Base-by-base conservation (phyloP, 1,139 yeast genomes). In the Candida labiduridarum region DNA sequence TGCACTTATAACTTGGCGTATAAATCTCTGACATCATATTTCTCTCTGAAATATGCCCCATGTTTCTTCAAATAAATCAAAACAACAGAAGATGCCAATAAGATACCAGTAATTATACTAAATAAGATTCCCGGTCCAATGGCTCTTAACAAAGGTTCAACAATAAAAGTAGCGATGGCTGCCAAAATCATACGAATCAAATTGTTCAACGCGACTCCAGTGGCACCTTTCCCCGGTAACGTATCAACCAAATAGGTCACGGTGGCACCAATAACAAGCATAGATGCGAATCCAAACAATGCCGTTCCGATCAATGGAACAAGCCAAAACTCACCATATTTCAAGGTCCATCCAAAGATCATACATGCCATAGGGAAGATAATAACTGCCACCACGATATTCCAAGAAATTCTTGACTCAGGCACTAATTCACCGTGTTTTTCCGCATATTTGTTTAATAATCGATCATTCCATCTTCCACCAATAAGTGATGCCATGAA, bases 191-290 rank as follows among this genome's bases (percentile, higher is more conserved):
- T 88, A 59, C 96, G 76, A 38, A 86, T 73, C 53, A 90, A 76
- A 61, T 89, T 90, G 61, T 88, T 89, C 50, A 90, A 66, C 0
- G 96, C 96, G 41, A 89, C 89, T 1, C 96, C 96, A 0, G 96
- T 87, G 4, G 96, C 92, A 38, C 96, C 96, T 59, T 86, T 79
- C 0, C 96, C 96, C 0, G 96, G 96, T 47, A 90, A 74, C 0
- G 91, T 83, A 64, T 90, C 96, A 2, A 90, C 92, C 52, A 90
- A 70, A 63, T 89, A 90, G 0, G 96, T 89, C 4, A 87, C 82
- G 0, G 91, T 85, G 8, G 89, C 83, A 1, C 96, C 95, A 56
- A 89, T 88, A 7, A 88, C 83, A 67, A 89, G 80, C 96, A 89
- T 88, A 22, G 90, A 83, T 0, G 94, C 88, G 62, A 87, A 82